A percentile compares a stretch with the other conserved stretches of the same genome.
These are phyloP conservation scores for Botrytis cinerea DNA, from an alignment of 2,329 filamentous ascomycete species.

Conservation along the genomic window DNA sequence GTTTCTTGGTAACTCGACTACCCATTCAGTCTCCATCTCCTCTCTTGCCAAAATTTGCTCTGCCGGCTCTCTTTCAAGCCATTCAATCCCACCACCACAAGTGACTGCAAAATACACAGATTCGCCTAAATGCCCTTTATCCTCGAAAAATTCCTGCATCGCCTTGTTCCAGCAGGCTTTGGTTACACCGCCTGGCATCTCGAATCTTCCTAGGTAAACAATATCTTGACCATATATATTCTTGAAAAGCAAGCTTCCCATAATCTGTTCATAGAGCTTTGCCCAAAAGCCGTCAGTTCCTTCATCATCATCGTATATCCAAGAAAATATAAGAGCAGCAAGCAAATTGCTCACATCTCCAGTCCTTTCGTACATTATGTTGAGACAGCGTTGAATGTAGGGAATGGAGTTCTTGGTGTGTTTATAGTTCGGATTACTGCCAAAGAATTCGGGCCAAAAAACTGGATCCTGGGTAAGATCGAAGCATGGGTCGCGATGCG, in stretches of 20 bases:
- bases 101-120: neutral
- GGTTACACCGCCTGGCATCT: neutral
- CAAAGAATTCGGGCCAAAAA: neutral
- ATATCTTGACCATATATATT: neutral
- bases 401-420: no score
- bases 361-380: neutral
- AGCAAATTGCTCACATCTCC: neutral
- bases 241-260: neutral
- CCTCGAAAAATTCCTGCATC: neutral
- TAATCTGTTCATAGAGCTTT: neutral
- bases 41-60: neutral
- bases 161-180: neutral
- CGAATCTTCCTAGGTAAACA: neutral
- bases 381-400: neutral
- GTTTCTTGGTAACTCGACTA: slow-evolving; percentile 2
- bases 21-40: neutral
- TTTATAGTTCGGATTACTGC: neutral
- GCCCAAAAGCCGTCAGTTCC: neutral
- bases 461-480: neutral
- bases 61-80: neutral
- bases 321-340: neutral
- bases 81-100: neutral
- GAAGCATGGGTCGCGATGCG: neutral
- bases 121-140: neutral
- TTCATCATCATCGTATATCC: neutral